A percentile compares a stretch with the other conserved stretches of the same genome.
Conservation (phyloP, 192 early-diverging fungal genomes). For the Backusella tarrabulga region DNA sequence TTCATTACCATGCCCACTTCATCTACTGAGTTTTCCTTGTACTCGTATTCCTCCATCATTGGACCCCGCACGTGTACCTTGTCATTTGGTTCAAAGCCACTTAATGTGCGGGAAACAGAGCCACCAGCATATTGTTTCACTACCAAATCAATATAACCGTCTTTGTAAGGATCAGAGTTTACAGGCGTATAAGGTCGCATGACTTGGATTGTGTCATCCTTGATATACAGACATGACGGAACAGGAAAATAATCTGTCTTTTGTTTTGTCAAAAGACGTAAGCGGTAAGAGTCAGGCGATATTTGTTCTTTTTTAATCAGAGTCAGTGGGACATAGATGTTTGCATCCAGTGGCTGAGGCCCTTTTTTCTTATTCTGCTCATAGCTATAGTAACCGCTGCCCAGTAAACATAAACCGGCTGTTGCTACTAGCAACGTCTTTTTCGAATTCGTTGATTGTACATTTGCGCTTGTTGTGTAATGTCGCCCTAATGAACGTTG, state of each 20-base stretch:
- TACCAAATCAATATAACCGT: slow-evolving; percentile 58
- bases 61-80: slow-evolving; percentile 68
- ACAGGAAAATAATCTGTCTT: slow-evolving; percentile 36
- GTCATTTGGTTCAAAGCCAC: slow-evolving; percentile 51
- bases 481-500: neutral
- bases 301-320: slow-evolving; percentile 43
- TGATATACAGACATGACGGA: slow-evolving; percentile 61
- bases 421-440: neutral
- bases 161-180: slow-evolving; percentile 39
- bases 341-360: slow-evolving; percentile 29
- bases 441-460: neutral
- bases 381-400: neutral
- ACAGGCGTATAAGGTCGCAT: slow-evolving; percentile 72
- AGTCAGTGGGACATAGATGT: slow-evolving; percentile 52
- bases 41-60: slow-evolving; percentile 50
- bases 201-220: slow-evolving; percentile 70
- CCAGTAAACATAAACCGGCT: neutral
- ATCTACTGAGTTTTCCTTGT: slow-evolving; percentile 36
- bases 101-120: slow-evolving; percentile 62
- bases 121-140: slow-evolving; percentile 67
- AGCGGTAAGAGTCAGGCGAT: slow-evolving; percentile 56
- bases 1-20: slow-evolving; percentile 54
- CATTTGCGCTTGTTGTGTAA: neutral
- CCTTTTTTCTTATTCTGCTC: neutral
- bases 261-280: slow-evolving; percentile 45